phyloP scores from a whole-genome alignment of 2,329 filamentous ascomycete genomes.

The Tolypocladium ovalisporum region DNA sequence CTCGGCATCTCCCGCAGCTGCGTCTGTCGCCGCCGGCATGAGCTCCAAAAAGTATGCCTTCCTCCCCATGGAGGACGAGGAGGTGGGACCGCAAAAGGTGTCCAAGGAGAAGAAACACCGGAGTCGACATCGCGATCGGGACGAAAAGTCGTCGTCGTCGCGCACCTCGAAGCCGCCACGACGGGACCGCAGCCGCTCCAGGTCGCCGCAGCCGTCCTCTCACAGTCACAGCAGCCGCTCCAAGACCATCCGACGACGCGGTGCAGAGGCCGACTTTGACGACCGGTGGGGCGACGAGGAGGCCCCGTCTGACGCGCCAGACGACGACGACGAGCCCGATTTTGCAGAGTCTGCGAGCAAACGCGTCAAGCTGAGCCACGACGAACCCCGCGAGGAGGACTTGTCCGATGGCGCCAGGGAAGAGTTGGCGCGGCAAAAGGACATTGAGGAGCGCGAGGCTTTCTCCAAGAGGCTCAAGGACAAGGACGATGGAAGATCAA shows the following conservation, averaged over 20 bases:
- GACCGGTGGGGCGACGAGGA: conserved; percentile 79
- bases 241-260: conserved; percentile 31
- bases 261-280: conserved; percentile 46
- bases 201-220: conserved; percentile 17
- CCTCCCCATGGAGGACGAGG: conserved; percentile 55
- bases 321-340: conserved; percentile 38
- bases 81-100: conserved; percentile 44
- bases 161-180: conserved; percentile 11
- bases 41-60: conserved; percentile 54
- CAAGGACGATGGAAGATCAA: conserved; percentile 60
- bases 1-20: neutral
- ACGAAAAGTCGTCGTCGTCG: conserved; percentile 10
- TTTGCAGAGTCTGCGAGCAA: conserved; percentile 63
- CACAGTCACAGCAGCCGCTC: conserved; percentile 18
- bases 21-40: conserved; percentile 19
- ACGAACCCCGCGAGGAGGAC: conserved; percentile 33
- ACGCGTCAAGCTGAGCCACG: conserved; percentile 53
- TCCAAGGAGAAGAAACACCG: conserved; percentile 36
- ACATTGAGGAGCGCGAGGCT: conserved; percentile 66
- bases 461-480: conserved; percentile 66
- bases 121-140: conserved; percentile 26
- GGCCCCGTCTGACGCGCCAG: conserved; percentile 29
- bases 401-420: conserved; percentile 49
- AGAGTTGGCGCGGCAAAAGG: conserved; percentile 49
- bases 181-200: conserved; percentile 20